Base-by-base conservation (phyloP, 148 eudicot species). In the Heliosperma pusillum region DNA sequence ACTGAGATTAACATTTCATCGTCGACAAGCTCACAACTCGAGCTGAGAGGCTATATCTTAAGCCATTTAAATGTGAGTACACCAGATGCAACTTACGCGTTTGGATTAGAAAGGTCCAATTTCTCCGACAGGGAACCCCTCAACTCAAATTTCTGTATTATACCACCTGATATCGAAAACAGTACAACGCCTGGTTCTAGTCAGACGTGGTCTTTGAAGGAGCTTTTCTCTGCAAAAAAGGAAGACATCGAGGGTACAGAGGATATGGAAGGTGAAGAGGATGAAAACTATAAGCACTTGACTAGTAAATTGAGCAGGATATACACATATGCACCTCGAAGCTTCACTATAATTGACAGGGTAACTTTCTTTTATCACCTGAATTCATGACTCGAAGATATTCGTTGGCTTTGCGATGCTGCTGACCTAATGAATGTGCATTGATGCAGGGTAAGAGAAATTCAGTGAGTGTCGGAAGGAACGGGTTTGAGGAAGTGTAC, bases 81-180 rank as follows among this genome's bases (percentile, higher is more conserved):
- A 56, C 97, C 97, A 0, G 98, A 93, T n/a, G 97, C 93, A n/a
- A 83, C 92, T 72, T 91, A 88, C 62, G 95, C 91, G 22, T n/a
- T 84, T 15, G 98, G 98, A 72, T 72, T 93, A 74, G 91, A 89
- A 75, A 80, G 94, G 40, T 89, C 93, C 15, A 81, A 87, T 84
- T 88, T 76, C 82, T 71, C 57, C 33, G 81, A 65, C 83, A 80
- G 78, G 77, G 85, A 87, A 27, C 95, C 97, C 19, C 29, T 89
- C 52, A 40, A 12, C 25, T 76, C 90, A 59, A 80, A 81, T 40
- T 93, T 89, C 76, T 83, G 85, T 69, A 83, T 91, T 25, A 57
- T 87, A 47, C 92, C 92, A 73, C 88, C 91, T 26, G 71, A 79
- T 24, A 69, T 79, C 24, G 24, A 36, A 71, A 75, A 75, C 12